Base-by-base conservation (phyloP, 2,329 filamentous ascomycete genomes). In the Ciborinia camelliae region DNA sequence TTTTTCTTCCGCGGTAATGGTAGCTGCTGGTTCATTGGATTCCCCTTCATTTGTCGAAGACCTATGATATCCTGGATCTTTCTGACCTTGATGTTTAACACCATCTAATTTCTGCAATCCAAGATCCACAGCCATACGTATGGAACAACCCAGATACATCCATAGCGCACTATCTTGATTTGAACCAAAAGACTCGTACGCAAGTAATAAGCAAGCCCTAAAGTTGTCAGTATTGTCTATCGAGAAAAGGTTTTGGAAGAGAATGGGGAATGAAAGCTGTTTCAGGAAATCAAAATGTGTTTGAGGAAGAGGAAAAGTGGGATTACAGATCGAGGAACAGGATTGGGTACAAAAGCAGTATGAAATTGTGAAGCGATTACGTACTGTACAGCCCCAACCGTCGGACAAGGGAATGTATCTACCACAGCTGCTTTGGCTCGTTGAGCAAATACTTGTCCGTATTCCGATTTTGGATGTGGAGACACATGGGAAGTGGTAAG, bases 121-220 rank as follows among this genome's bases (percentile, higher is more conserved):
- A 12, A 96, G 77, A 72, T 92, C 89, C 66, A 91, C 85, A 0
- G 89, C 89, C 86, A 92, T 90, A 5, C 92, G 87, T 66, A 96
- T 96, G 0, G 92, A 89, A 60, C 94, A 88, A 0, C 92, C 92
- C 1, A 96, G 81, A 73, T 96, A 96, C 91, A 96, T 96, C 92
- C 92, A 97, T 8, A 97, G 77, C 0, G 91, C 91, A 74, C 91
- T 96, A 73, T 96, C 92, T 71, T 93, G 90, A 69, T 91, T 91
- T 14, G 90, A 90, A 1, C 92, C 92, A 70, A 97, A 96, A 51
- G 93, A 89, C 70, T 96, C 91, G 73, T 96, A 96, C 0, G 91
- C 92, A 77, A 97, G 85, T 35, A 97, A 79, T 14, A 96, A 77
- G 57, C 89, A 92, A 0, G 92, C 91, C 71, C n/a, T n/a, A n/a